Conservation (phyloP, 1,284 basidiomycete genomes). For the Moniliophthora roreri region DNA sequence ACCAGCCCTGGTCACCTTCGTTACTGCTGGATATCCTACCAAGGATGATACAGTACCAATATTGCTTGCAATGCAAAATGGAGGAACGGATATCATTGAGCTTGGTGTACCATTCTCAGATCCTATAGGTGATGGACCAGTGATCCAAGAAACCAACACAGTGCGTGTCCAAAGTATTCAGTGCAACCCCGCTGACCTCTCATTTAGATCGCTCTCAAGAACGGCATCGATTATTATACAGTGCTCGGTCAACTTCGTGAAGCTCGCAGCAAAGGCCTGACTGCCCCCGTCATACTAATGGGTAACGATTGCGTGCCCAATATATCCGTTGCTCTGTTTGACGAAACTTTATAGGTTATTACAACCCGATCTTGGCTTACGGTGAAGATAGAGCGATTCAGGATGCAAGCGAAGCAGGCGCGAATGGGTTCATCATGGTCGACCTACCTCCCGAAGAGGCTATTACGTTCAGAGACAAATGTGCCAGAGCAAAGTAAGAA, state of each 20-base stretch:
- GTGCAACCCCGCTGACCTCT: constrained; percentile 12
- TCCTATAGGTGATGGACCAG: constrained; percentile 92
- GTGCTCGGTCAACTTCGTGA: constrained; percentile 80
- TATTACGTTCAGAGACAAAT: constrained; percentile 85
- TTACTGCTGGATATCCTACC: constrained; percentile 90
- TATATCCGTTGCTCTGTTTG: constrained; percentile 4
- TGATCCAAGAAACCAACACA: constrained; percentile 91
- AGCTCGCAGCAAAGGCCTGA: constrained; percentile 81
- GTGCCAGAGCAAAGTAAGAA: constrained; percentile 74
- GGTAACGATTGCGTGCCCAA: constrained; percentile 47
- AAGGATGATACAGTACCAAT: constrained; percentile 82
- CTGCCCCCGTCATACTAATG: constrained; percentile 90
- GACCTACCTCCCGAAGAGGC: constrained; percentile 99
- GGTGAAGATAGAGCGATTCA: constrained; percentile 92
- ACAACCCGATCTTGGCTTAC: constrained; percentile 94
- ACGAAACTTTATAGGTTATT: constrained; percentile 72
- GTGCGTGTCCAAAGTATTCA: constrained; percentile 43
- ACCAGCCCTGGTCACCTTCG: constrained; percentile 84
- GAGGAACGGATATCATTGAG: constrained; percentile 95
- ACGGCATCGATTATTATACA: constrained; percentile 74
- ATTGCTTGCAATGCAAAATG: constrained; percentile 88
- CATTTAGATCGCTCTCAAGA: constrained; percentile 75
- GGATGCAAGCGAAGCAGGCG: constrained; percentile 87
- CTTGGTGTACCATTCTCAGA: constrained; percentile 96
- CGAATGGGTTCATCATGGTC: constrained; percentile 97